Evolutionary conservation across 2,329 filamentous ascomycete genomes (phyloP).

Genomic region (Pseudonectria buxi): DNA sequence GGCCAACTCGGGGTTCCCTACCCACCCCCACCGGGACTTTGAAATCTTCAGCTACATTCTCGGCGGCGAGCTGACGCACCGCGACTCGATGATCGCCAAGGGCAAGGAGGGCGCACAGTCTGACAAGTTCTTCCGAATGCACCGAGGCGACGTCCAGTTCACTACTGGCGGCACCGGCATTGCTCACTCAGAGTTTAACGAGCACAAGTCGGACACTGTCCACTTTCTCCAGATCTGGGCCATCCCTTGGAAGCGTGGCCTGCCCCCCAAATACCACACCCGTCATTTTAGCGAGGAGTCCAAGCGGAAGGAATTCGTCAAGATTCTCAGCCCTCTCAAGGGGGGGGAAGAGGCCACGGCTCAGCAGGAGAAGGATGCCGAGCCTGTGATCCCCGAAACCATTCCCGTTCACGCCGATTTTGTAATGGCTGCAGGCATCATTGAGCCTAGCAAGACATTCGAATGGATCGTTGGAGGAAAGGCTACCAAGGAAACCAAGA

Average conservation of each 20-base stretch:
- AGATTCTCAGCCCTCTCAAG: slow-evolving; percentile 69
- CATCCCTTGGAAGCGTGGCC: slow-evolving; percentile 64
- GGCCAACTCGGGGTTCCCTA: slow-evolving; percentile 69
- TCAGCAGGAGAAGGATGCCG: slow-evolving; percentile 57
- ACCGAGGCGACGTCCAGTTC: slow-evolving; percentile 79
- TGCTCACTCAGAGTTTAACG: slow-evolving; percentile 76
- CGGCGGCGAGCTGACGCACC: slow-evolving; percentile 79
- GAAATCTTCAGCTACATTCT: slow-evolving; percentile 88
- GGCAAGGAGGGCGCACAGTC: slow-evolving; percentile 51
- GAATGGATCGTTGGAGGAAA: slow-evolving; percentile 64
- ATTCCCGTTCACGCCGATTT: slow-evolving; percentile 83
- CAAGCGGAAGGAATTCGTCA: slow-evolving; percentile 64
- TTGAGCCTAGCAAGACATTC: slow-evolving; percentile 59
- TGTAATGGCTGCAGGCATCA: slow-evolving; percentile 72
- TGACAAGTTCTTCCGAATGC: slow-evolving; percentile 64
- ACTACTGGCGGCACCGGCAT: slow-evolving; percentile 80
- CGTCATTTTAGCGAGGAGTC: slow-evolving; percentile 63
- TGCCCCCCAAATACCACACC: slow-evolving; percentile 72
- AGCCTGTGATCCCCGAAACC: slow-evolving; percentile 54
- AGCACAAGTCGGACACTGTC: slow-evolving; percentile 62
- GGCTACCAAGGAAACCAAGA: slow-evolving; percentile 43
- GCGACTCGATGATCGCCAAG: slow-evolving; percentile 75
- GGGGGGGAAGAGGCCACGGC: slow-evolving; percentile 55
- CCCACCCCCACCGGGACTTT: slow-evolving; percentile 77
- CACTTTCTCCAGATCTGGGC: slow-evolving; percentile 91